Percentiles rank a stretch among this genome's conserved stretches.
Conservation (phyloP, 306 rosid species). For the Lathyrus sativus region DNA sequence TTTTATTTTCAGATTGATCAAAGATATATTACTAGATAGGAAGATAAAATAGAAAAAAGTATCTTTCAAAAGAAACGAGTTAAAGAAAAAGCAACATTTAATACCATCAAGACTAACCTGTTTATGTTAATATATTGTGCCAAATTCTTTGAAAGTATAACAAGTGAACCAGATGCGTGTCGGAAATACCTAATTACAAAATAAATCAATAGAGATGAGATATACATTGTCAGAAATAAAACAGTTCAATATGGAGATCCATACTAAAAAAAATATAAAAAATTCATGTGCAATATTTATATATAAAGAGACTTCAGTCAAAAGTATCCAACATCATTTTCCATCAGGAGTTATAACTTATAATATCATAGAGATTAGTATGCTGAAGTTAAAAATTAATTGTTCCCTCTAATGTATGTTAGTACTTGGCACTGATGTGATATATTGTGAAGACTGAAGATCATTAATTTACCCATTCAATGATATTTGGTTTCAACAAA, state of each 20-base stretch:
- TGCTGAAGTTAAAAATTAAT: constrained; percentile 18
- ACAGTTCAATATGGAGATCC: constrained; percentile 23
- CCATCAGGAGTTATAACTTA: too few species aligned
- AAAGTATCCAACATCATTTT: constrained; percentile 13
- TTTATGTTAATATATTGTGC: constrained; percentile 81
- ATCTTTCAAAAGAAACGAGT: constrained; percentile 11
- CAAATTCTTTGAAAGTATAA: constrained; percentile 88
- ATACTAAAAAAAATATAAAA: not conserved
- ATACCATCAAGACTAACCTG: constrained; percentile 63
- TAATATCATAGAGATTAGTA: constrained; percentile 13
- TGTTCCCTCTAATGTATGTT: constrained; percentile 21
- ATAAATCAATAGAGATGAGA: constrained; percentile 17
- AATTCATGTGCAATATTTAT: constrained; percentile 7
- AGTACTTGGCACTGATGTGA: not conserved
- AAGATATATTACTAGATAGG: constrained; percentile 11
- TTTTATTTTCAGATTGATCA: not conserved
- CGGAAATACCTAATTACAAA: constrained; percentile 80
- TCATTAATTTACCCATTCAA: constrained; percentile 22
- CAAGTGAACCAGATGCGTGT: constrained; percentile 79
- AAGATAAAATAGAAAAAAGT: constrained; percentile 21
- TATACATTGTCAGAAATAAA: constrained; percentile 22
- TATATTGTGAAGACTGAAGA: constrained; percentile 8
- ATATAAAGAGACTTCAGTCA: constrained; percentile 4
- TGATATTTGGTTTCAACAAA: not conserved
- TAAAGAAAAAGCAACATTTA: constrained; percentile 8